Base-by-base conservation (phyloP, 2,329 filamentous ascomycete genomes). In the Aspergillus sp. region DNA sequence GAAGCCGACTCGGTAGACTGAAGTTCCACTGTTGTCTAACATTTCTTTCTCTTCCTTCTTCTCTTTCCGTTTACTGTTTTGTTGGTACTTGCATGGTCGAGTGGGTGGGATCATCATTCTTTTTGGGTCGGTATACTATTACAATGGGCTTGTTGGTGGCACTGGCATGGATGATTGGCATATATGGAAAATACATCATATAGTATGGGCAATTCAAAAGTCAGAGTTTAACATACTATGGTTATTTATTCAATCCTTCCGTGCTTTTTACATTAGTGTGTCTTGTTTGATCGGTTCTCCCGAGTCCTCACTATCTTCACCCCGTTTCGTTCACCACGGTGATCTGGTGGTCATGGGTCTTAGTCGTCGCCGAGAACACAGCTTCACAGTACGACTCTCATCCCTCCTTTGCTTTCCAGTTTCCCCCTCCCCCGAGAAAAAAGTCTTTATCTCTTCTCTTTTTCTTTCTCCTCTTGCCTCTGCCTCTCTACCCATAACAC, bases 161-260 rank as follows among this genome's bases (percentile, higher is more conserved):
- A 34, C 42, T 48, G n/a, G 22, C 4, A 13, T 49, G 32, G 20
- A 30, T 36, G 55, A 43, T 18, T 52, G 49, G 49, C 49, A 53
- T 53, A 57, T 54, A 24, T 54, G 45, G 55, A 43, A 49, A 43
- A 53, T 49, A 36, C 44, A 50, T 50, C 55, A 57, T 50, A 50
- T 50, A 54, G 39, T 45, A 42, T 17, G 45, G 44, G 38, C 38
- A 57, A 52, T 48, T 43, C 38, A 57, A 57, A 57, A 57, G 55
- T 57, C 43, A 34, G 24, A 34, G 13, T 54, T 57, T 49, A 47
- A 32, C 34, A 48, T 42, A 62, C 6, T 58, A 63, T 26, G 5
- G 3, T 48, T 55, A 47, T 51, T 52, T 45, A 48, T 45, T 43
- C 15, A 53, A 56, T 56, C 53, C 17, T 48, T 36, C 24, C 34